Evolutionary conservation across 2,329 filamentous ascomycete genomes (phyloP), one percentile per base, ranked within the genome.

Genomic region (Aspergillus latus): DNA sequence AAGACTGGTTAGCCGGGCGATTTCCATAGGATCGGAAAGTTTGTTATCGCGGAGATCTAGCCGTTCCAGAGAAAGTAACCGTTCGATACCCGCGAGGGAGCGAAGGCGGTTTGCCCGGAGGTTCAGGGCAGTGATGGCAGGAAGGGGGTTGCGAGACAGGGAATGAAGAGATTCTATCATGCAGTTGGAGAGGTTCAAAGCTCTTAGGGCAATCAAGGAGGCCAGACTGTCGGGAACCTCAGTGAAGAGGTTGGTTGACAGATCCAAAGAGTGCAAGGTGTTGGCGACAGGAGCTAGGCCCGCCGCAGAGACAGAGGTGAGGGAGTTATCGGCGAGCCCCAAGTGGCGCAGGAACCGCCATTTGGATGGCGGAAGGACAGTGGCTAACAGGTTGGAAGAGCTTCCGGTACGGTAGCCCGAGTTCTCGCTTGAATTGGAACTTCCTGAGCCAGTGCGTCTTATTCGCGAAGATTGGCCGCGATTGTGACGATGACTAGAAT

Each of bases 131-230:
- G 90, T 95, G 60, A 99, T 96, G 16, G 94, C 93, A 29, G 94
- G 93, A 4, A 99, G 81, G 10, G 94, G 72, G 66, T 88, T 94
- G 61, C 89, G 86, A 2, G 87, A 87, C 42, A 99, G 80, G 1
- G 93, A 96, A 66, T 95, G 89, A 54, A 99, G 80, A 13, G 92
- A 94, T 65, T 93, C 90, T 61, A 99, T 97, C 92, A 97, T 97
- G 80, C 93, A 97, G 67, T 96, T 89, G 3, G 93, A 96, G 28
- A 99, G 81, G 67, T 99, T 97, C 52, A 99, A 78, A 26, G 94
- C 92, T 62, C 92, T 87, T n/a, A 99, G 82, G 29, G 91, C 88
- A 16, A 91, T 92, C 56, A 99, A 79, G 8, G 85, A 89, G 10
- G 92, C 88, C 56, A 99, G 78, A 66, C 90, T 94, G 72, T 97